Evolutionary conservation across 106 monocot species (phyloP).

Genomic region (Dendrobium officinale): DNA sequence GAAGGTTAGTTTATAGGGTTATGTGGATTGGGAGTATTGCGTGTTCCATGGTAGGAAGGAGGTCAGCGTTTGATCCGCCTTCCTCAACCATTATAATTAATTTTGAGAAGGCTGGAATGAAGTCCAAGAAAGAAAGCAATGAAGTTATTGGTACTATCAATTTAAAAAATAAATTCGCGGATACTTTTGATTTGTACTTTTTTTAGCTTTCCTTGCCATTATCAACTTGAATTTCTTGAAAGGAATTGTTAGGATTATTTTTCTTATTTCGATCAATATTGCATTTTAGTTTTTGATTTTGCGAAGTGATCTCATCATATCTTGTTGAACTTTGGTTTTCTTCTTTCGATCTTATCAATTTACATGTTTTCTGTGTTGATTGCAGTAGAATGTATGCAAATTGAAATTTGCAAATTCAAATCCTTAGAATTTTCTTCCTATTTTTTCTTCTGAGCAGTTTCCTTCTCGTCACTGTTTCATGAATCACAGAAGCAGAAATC

Average conservation of each 20-base stretch:
- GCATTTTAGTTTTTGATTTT: not conserved
- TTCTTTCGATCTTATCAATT: not conserved
- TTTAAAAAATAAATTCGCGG: not conserved
- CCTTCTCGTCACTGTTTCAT: constrained; percentile 3
- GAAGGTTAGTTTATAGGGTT: not conserved
- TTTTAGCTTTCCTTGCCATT: not conserved
- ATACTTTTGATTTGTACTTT: not conserved
- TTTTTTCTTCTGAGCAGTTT: not conserved
- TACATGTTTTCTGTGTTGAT: not conserved
- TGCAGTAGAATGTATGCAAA: not conserved
- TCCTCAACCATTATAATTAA: no score
- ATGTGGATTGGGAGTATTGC: not conserved
- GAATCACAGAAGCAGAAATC: constrained; percentile 4
- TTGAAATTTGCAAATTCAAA: not conserved
- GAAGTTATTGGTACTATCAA: no score
- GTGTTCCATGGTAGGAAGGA: not conserved
- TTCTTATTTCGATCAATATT: not conserved
- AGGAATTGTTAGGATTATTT: not conserved
- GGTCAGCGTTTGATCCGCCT: not conserved
- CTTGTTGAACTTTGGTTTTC: not conserved
- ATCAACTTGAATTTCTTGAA: not conserved
- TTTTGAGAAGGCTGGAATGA: no score
- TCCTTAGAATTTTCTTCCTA: not conserved
- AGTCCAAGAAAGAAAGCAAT: no score
- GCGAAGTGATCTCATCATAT: not conserved